Conservation (phyloP, 768 basidiomycete genomes). For the Kwoniella sp. region DNA sequence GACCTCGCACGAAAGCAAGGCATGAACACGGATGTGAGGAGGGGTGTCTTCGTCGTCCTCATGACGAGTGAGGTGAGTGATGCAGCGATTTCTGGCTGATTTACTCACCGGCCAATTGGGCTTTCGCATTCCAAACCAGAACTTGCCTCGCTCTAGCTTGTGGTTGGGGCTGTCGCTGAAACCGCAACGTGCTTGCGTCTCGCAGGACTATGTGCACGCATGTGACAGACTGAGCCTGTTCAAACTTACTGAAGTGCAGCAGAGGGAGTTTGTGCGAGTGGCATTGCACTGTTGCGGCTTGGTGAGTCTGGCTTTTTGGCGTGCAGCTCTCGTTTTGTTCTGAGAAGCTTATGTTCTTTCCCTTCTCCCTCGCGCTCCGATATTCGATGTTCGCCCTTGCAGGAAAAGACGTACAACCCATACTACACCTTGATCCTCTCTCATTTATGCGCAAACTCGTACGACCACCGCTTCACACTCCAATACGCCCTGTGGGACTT, state of each 20-base stretch:
- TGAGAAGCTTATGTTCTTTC: neutral
- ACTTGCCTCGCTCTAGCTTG: neutral
- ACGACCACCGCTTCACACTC: slow-evolving; percentile 85
- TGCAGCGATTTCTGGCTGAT: no score
- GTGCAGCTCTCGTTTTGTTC: neutral
- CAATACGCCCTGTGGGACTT: slow-evolving; percentile 98
- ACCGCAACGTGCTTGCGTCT: neutral
- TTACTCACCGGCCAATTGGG: neutral
- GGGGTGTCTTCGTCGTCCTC: slow-evolving; percentile 86
- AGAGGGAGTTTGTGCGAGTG: slow-evolving; percentile 92
- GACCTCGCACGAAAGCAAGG: slow-evolving; percentile 91
- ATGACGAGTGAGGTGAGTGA: slow-evolving; percentile 89
- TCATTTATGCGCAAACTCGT: slow-evolving; percentile 74
- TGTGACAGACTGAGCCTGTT: slow-evolving; percentile 85
- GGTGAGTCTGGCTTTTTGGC: slow-evolving; percentile 36
- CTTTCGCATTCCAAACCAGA: neutral
- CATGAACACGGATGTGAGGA: slow-evolving; percentile 95
- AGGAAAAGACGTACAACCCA: slow-evolving; percentile 93
- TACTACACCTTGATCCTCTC: slow-evolving; percentile 90
- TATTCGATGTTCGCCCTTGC: neutral
- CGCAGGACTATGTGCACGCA: slow-evolving; percentile 92
- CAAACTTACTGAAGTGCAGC: slow-evolving; percentile 82
- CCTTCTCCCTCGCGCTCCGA: no score
- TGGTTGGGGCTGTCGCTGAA: slow-evolving; percentile 4
- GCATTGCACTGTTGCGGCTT: slow-evolving; percentile 76